Evolutionary conservation across 345 rosid species (phyloP), one percentile per base, ranked within the genome.

Genomic region (Alliaria petiolata): DNA sequence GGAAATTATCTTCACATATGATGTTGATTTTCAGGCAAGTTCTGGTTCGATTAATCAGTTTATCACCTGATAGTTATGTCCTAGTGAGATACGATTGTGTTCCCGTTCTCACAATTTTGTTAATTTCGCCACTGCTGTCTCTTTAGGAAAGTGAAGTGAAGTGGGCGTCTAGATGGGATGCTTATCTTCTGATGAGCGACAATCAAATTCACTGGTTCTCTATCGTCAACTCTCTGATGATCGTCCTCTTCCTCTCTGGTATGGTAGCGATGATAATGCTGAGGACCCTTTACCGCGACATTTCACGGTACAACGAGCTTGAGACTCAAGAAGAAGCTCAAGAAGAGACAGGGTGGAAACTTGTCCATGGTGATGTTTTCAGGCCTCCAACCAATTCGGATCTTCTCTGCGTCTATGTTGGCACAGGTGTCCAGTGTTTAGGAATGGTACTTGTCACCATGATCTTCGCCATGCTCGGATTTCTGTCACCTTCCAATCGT

Each of bases 151-250:
- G 91, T 53, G 85, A 86, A 70, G 95, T 89, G 75, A 89, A 89
- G 82, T 86, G 95, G 95, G 95, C 91, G 36, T 89, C 91, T 56
- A 85, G 95, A 71, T 89, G 95, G 95, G 95, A 89, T 83, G 89
- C 95, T 42, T 89, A 89, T 71, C 95, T 89, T 60, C 76, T 89
- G 30, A 89, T 89, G 89, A 86, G 81, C 12, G 95, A 89, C 56
- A 86, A 89, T 67, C 95, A 89, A 77, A 86, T 89, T 42, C 93
- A 88, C 68, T 88, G 95, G 95, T 88, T 86, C 67, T 88, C 95
- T 16, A 81, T 88, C n/a, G 91, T 88, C 73, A 88, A 88, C 56
- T 88, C 91, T 7, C 79, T 88, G 78, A 88, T 88, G 95, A 88
- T 88, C 15, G 95, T 88, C 61, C 89, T 88, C 49, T 88, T 88